Base-by-base conservation (phyloP, 2,329 filamentous ascomycete genomes). In the Aureobasidium vineae region DNA sequence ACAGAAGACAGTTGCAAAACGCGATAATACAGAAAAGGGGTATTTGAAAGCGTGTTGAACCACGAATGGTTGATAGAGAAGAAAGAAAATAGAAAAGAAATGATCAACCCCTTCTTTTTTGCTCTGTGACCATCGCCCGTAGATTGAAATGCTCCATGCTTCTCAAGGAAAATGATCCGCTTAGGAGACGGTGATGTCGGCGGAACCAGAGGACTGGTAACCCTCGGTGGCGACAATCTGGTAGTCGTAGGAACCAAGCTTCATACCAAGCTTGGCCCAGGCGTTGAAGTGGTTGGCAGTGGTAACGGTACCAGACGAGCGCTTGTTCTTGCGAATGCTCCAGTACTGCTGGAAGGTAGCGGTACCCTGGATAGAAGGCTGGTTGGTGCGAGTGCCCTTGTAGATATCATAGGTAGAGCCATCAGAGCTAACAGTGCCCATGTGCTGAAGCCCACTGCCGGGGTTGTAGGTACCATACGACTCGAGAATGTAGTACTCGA, bases 401-500 rank as follows among this genome's bases (percentile, higher is more conserved):
- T 80, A 84, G 56, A 86, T 79, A 63, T 84, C 78, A 74, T 86
- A 86, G 5, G 77, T 80, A 19, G 80, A 79, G 57, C 84, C 84
- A 47, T 85, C 84, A 23, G 75, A 76, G 23, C 77, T 80, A 68
- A 86, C 79, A 66, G 79, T 80, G 31, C 84, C 84, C 73, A 82
- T 83, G 68, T 77, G 76, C 1, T 77, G 79, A 69, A 79, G 79
- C 21, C 77, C 82, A 5, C 43, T 50, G 59, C 59, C 59, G 1
- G 82, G 81, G 60, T 82, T 78, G 72, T 84, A 81, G 56, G 78
- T 79, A 68, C 81, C 82, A 72, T 80, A 82, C 13, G 78, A 74
- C 68, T 86, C 84, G 70, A 86, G 78, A 67, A 86, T 81, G 76
- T 86, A 86, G 77, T 85, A 86, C 70, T 86, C 84, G 72, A 85